Evolutionary conservation across 441 rosid species (phyloP).

Genomic region (Gossypium gossypioides): DNA sequence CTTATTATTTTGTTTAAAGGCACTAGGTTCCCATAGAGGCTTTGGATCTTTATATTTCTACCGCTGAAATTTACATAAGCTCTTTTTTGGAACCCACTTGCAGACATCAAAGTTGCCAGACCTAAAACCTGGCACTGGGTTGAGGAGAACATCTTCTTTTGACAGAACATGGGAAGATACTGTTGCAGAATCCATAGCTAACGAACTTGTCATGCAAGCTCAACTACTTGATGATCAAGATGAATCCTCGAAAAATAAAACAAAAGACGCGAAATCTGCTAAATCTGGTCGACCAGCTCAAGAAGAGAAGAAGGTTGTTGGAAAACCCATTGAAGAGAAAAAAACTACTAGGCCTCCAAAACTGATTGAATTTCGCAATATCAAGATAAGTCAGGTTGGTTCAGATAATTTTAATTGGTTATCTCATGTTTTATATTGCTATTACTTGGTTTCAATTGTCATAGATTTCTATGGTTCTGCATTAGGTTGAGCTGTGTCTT

Average conservation of each 20-base stretch:
- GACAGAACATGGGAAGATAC: conserved; percentile 94
- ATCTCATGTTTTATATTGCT: neutral
- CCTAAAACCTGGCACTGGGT: conserved; percentile 40
- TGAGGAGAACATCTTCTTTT: conserved; percentile 88
- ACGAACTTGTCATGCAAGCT: conserved; percentile 62
- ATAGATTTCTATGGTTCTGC: conserved; percentile 14
- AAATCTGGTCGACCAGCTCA: conserved; percentile 72
- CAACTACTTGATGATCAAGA: conserved; percentile 53
- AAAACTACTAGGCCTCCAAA: conserved; percentile 69
- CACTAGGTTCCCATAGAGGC: neutral
- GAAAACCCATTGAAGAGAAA: conserved; percentile 59
- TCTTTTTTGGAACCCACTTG: conserved; percentile 6
- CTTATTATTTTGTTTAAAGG: neutral
- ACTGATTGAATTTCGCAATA: conserved; percentile 75
- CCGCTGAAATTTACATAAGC: neutral
- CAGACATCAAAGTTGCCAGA: conserved; percentile 31
- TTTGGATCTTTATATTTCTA: neutral
- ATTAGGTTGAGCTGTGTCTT: conserved; percentile 73
- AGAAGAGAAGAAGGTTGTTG: conserved; percentile 68
- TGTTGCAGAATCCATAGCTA: conserved; percentile 87
- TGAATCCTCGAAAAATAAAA: conserved; percentile 56
- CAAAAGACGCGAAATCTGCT: conserved; percentile 47
- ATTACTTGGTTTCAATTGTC: conserved; percentile 3
- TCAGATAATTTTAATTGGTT: conserved; percentile 1
- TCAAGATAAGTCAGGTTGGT: conserved; percentile 91